Conservation (phyloP, 2,329 filamentous ascomycete genomes). For the Talaromyces sp. region DNA sequence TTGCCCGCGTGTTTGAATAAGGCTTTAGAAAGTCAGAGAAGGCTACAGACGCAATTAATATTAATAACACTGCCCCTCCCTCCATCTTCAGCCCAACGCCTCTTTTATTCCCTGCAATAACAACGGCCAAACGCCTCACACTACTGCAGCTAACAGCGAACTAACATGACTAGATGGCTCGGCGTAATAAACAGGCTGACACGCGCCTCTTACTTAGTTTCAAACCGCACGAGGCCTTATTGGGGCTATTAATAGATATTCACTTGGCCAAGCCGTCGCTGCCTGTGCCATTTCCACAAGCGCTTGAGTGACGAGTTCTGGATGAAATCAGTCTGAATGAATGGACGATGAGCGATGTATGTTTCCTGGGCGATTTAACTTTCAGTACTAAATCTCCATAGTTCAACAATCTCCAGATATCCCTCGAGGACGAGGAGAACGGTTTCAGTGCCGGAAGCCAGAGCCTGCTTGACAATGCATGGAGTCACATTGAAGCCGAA, state of each 20-base stretch:
- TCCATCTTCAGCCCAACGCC: background rate
- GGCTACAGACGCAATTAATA: background rate
- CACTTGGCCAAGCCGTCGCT: too few species aligned
- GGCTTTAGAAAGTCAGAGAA: background rate
- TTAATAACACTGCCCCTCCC: background rate
- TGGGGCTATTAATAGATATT: too few species aligned
- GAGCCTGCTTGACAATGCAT: background rate
- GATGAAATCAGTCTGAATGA: too few species aligned
- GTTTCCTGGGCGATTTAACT: background rate
- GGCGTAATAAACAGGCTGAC: too few species aligned
- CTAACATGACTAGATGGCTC: too few species aligned
- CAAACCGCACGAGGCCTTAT: too few species aligned
- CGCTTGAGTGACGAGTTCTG: too few species aligned
- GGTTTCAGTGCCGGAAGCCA: background rate
- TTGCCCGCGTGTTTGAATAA: background rate
- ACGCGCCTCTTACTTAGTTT: too few species aligned
- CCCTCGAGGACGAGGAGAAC: background rate
- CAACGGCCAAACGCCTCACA: background rate
- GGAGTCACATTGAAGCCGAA: background rate
- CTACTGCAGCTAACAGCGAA: too few species aligned
- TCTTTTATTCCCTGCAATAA: background rate
- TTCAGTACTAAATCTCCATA: background rate
- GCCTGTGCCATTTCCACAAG: too few species aligned
- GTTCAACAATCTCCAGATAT: background rate
- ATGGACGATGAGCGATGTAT: too few species aligned